These are phyloP conservation scores for Termitomyces sp. DNA, from an alignment of 768 basidiomycete species.

Conservation along the genomic window DNA sequence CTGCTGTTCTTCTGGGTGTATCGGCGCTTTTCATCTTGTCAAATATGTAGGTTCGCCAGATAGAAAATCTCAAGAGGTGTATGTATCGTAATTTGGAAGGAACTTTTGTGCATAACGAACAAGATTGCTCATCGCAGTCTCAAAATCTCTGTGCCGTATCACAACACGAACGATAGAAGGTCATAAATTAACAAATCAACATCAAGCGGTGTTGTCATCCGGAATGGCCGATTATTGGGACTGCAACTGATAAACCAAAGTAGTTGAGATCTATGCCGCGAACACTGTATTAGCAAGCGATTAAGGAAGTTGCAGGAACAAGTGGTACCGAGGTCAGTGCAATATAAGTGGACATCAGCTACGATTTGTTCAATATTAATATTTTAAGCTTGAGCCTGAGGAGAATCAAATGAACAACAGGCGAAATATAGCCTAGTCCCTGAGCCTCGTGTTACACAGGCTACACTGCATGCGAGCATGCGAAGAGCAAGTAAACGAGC, in stretches of 20 bases:
- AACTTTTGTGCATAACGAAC: not conserved
- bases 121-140: too few species aligned
- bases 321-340: not conserved
- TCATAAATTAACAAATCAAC: not conserved
- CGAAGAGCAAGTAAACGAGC: too few species aligned
- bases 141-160: not conserved
- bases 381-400: too few species aligned
- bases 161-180: not conserved
- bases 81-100: not conserved
- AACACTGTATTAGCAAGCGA: not conserved
- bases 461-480: too few species aligned
- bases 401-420: not conserved
- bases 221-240: not conserved
- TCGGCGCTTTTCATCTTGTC: constrained; percentile 48
- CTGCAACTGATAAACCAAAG: not conserved
- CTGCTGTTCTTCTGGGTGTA: constrained; percentile 42
- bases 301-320: not conserved
- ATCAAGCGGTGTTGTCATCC: not conserved
- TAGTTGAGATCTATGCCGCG: not conserved
- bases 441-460: too few species aligned
- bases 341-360: not conserved
- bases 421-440: too few species aligned
- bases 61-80: not conserved
- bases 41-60: constrained; percentile 34
- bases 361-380: not conserved